phyloP scores from a whole-genome alignment of 108 stramenopile genomes.

The Cyclostephanos invisitatus region DNA sequence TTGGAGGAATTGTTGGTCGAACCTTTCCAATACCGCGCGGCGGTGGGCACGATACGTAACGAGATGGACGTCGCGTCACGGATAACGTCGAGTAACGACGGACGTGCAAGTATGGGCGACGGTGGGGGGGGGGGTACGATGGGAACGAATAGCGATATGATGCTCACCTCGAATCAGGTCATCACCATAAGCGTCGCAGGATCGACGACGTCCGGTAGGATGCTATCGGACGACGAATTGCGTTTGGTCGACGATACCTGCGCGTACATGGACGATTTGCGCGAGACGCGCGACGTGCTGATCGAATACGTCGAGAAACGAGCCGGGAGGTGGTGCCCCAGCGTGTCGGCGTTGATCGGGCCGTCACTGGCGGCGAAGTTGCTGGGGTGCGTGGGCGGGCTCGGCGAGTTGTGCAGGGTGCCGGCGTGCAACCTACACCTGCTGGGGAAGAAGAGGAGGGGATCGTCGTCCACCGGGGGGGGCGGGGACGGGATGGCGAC shows the following conservation, averaged over 20 bases:
- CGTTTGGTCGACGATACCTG: constrained; percentile 43
- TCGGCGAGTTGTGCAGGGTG: constrained; percentile 79
- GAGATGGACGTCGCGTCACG: constrained; percentile 83
- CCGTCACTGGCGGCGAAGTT: constrained; percentile 81
- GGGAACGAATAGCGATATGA: too few relatives aligned
- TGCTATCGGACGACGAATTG: constrained; percentile 64
- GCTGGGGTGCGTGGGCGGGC: constrained; percentile 90
- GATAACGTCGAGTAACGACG: constrained; percentile 55
- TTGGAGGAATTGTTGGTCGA: constrained; percentile 91
- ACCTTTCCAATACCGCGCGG: constrained; percentile 80
- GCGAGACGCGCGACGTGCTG: constrained; percentile 53
- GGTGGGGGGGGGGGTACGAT: too few relatives aligned
- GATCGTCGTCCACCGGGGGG: constrained; percentile 43
- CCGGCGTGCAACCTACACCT: constrained; percentile 88
- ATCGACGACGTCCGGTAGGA: constrained; percentile 78
- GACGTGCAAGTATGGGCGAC: too few relatives aligned
- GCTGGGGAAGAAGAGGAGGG: constrained; percentile 54
- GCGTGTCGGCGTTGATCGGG: constrained; percentile 82
- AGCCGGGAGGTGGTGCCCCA: constrained; percentile 74
- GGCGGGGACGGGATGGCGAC: constrained; percentile 43
- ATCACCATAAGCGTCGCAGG: constrained; percentile 94
- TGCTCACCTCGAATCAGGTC: constrained; percentile 82
- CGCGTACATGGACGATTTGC: constrained; percentile 64
- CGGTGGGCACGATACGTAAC: constrained; percentile 86
- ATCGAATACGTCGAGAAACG: constrained; percentile 72